Percentiles rank a stretch among this genome's conserved stretches.
These are phyloP conservation scores for Aphanocladium album DNA, from an alignment of 2,329 filamentous ascomycete species.

Conservation along the genomic window DNA sequence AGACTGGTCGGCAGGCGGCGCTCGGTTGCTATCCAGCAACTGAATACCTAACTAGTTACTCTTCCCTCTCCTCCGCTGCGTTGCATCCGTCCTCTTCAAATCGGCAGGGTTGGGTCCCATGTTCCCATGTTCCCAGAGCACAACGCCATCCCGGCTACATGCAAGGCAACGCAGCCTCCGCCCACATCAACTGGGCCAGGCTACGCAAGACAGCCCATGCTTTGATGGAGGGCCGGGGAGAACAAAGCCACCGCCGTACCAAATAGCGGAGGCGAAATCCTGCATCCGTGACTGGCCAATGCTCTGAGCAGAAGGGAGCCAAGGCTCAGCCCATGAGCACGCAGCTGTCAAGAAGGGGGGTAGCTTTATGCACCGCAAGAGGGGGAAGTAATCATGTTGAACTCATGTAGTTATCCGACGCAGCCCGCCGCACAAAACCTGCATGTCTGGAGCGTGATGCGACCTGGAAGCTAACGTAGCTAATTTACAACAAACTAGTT, in stretches of 20 bases:
- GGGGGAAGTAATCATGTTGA: neutral
- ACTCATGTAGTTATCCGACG: neutral
- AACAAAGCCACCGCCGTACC: neutral
- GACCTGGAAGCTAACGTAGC: neutral
- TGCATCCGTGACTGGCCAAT: neutral
- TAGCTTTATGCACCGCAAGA: neutral
- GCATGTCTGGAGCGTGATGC: neutral
- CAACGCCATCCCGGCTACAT: neutral
- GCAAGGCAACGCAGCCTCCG: neutral
- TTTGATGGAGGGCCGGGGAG: neutral
- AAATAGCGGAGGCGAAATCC: neutral
- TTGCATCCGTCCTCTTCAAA: slow-evolving; percentile 7
- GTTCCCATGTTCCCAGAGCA: neutral
- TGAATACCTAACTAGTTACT: no score
- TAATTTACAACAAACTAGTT: neutral
- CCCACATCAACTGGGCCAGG: neutral
- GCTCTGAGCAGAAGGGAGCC: neutral
- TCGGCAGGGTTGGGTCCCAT: slow-evolving; percentile 2
- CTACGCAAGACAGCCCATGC: slow-evolving; percentile 1
- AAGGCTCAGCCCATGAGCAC: neutral
- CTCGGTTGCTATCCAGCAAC: neutral
- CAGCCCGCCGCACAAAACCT: neutral
- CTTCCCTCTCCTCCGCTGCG: neutral
- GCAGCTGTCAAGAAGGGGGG: neutral
- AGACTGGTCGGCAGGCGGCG: slow-evolving; percentile 1